Base-by-base conservation (phyloP, 129 eudicot genomes). In the Apium graveolens region DNA sequence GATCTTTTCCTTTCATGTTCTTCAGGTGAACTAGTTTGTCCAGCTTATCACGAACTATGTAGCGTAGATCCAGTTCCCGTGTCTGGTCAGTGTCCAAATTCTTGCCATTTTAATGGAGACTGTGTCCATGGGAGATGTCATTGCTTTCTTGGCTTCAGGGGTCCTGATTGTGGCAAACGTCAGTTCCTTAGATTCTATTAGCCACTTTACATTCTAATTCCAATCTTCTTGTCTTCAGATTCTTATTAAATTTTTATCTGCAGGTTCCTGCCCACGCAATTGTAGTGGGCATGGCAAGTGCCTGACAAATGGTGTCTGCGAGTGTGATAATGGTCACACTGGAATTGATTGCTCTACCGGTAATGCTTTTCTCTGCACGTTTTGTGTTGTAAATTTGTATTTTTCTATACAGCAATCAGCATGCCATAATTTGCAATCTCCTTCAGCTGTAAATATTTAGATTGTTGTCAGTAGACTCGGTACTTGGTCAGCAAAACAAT, bases 311-410 rank as follows among this genome's bases (percentile, higher is more conserved):
- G 99, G 99, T 57, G 81, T 80, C 73, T 95, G 99, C 77, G 84
- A 83, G 80, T 95, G 99, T 68, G 75, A 83, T 57, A 79, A 87
- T 69, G 97, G 96, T 62, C 90, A 79, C 86, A 90, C 99, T 34
- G 99, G 99, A 41, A 80, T 88, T 44, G 99, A 95, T 74, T 95
- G 99, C 86, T 95, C 99, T 11, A 95, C 99, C 24, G 97, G 99
- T 95, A 74, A 81, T 76, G 27, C 16, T 66, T 65, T 31, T 66
- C 68, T n/a, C 68, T 60, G 68, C 68, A 60, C 27, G 31, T 60
- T 16, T 60, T 26, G 32, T 11, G 32, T 24, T 26, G 32, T 60
- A 26, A 26, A n/a, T 60, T 60, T 17, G 5, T n/a, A 60, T 60
- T 60, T 66, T 14, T n/a, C n/a, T 21, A 31, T 16, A 14, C 72